These are phyloP conservation scores for Xerocomus nothofagi DNA, from an alignment of 1,284 basidiomycete genomes.

Conservation along the genomic window DNA sequence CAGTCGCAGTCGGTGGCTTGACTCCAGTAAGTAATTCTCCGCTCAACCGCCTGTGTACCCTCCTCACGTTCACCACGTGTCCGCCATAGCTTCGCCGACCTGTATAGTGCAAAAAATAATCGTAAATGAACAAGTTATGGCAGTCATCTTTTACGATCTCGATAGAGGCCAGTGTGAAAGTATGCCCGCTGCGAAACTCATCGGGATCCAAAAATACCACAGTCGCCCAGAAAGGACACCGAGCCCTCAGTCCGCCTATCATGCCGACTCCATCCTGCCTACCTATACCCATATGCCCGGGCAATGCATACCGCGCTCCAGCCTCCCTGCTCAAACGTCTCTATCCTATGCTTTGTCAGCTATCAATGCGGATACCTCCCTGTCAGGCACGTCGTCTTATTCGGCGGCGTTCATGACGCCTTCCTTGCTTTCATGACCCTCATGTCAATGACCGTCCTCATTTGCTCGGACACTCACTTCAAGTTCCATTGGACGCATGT, in stretches of 20 bases:
- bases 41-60: constrained; percentile 13
- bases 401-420: constrained; percentile 36
- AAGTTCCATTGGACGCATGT: constrained; percentile 29
- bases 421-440: constrained; percentile 36
- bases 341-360: constrained; percentile 38
- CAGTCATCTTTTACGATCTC: constrained; percentile 66
- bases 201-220: constrained; percentile 53
- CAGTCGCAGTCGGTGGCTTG: constrained; percentile 59
- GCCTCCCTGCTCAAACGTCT: constrained; percentile 32
- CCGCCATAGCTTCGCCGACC: constrained; percentile 45
- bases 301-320: constrained; percentile 39
- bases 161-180: constrained; percentile 49
- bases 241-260: constrained; percentile 32
- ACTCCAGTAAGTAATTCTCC: constrained; percentile 47
- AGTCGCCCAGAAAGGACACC: constrained; percentile 34
- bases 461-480: constrained; percentile 21
- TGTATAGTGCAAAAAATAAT: constrained; percentile 67
- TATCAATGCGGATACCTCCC: constrained; percentile 30
- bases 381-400: constrained; percentile 30
- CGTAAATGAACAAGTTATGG: constrained; percentile 59
- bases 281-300: constrained; percentile 35
- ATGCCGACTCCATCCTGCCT: constrained; percentile 32
- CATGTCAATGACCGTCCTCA: constrained; percentile 28
- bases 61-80: constrained; percentile 32
- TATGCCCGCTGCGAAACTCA: constrained; percentile 58